A percentile compares a stretch with the other conserved stretches of the same genome.
These are phyloP conservation scores for Trichoderma sp. DNA, from an alignment of 2,329 filamentous ascomycete genomes.

Conservation along the genomic window DNA sequence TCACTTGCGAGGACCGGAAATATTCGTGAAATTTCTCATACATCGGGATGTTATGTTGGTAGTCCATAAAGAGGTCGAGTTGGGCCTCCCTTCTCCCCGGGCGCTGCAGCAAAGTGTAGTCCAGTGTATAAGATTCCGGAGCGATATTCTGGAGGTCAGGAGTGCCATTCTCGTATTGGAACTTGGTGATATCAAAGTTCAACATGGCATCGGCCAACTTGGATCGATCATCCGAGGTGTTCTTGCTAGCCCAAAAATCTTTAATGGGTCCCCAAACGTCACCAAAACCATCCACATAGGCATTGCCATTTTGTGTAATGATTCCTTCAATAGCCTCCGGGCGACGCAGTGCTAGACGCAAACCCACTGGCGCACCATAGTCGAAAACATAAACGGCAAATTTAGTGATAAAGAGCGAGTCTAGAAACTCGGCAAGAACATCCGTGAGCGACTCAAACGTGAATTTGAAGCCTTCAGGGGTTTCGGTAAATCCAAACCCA, in stretches of 20 bases:
- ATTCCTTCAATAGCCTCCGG: background rate
- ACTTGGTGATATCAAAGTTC: constrained; percentile 11
- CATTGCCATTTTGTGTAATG: constrained; percentile 11
- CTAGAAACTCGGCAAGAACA: background rate
- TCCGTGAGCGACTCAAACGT: constrained; percentile 6
- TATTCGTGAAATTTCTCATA: constrained; percentile 14
- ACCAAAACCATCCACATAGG: constrained; percentile 8
- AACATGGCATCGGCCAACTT: constrained; percentile 6
- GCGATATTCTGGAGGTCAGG: background rate
- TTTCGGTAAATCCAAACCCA: constrained; percentile 8
- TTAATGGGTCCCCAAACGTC: constrained; percentile 11
- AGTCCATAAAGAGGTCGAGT: constrained; percentile 10
- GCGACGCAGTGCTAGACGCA: constrained; percentile 1
- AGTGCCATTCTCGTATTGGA: constrained; percentile 13
- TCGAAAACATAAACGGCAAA: constrained; percentile 7
- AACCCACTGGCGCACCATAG: constrained; percentile 5
- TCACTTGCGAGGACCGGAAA: background rate
- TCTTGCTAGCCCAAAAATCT: constrained; percentile 11
- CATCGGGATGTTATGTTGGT: background rate
- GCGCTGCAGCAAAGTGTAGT: constrained; percentile 4
- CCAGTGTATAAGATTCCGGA: constrained; percentile 1
- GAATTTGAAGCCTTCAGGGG: constrained; percentile 3
- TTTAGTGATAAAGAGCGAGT: background rate
- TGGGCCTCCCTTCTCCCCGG: constrained; percentile 10
- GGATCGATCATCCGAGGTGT: background rate